Conservation (phyloP, 78 protist genomes). For the Dictyostelium firmibasis region DNA sequence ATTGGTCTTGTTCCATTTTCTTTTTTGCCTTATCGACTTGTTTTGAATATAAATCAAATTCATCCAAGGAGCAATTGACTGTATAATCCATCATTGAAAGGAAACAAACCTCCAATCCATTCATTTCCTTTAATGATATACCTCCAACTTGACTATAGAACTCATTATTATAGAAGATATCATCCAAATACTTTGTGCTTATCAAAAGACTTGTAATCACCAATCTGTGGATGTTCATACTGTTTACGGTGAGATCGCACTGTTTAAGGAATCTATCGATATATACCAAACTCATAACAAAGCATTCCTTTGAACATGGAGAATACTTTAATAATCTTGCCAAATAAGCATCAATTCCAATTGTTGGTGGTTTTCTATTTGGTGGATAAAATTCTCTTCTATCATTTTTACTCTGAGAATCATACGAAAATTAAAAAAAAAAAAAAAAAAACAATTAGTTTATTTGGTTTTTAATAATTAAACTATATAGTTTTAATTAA, state of each 20-base stretch:
- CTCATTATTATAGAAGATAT: slow-evolving; percentile 79
- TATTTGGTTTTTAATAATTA: neutral
- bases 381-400: slow-evolving; percentile 75
- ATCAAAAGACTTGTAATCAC: slow-evolving; percentile 69
- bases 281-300: slow-evolving; percentile 73
- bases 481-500: neutral
- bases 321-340: slow-evolving; percentile 71
- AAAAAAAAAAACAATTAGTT: neutral
- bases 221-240: slow-evolving; percentile 77
- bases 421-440: neutral
- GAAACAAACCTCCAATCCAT: slow-evolving; percentile 58
- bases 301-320: slow-evolving; percentile 79
- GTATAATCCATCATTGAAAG: slow-evolving; percentile 79
- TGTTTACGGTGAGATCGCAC: slow-evolving; percentile 59
- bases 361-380: slow-evolving; percentile 79
- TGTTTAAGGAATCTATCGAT: slow-evolving; percentile 69
- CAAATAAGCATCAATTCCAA: slow-evolving; percentile 74
- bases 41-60: slow-evolving; percentile 52
- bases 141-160: slow-evolving; percentile 81
- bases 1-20: slow-evolving; percentile 14
- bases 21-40: slow-evolving; percentile 62
- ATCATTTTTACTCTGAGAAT: neutral
- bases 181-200: slow-evolving; percentile 73
- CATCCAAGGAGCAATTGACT: slow-evolving; percentile 77
- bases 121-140: slow-evolving; percentile 63